A percentile compares a stretch with the other conserved stretches of the same genome.
These are phyloP conservation scores for Fomitopsis schrenkii DNA, from an alignment of 1,284 basidiomycete genomes.

Conservation along the genomic window DNA sequence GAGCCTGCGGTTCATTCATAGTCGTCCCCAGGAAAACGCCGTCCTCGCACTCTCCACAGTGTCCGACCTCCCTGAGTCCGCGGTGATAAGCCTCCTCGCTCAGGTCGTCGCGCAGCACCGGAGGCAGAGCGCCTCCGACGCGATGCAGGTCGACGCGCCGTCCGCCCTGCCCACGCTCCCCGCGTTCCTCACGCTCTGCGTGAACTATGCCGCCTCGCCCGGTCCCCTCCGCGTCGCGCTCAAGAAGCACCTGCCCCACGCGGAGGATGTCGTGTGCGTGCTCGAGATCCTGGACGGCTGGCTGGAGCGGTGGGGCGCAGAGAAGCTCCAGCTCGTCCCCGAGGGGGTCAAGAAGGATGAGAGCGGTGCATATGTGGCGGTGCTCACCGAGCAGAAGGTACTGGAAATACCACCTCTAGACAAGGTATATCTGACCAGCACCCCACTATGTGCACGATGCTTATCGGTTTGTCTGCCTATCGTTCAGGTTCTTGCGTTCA, in stretches of 20 bases:
- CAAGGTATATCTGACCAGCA: slow-evolving; percentile 36
- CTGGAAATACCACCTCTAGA: slow-evolving; percentile 30
- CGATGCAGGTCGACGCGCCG: slow-evolving; percentile 56
- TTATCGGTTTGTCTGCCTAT: background rate
- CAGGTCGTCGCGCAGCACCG: slow-evolving; percentile 35
- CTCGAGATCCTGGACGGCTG: slow-evolving; percentile 52
- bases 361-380: slow-evolving; percentile 16
- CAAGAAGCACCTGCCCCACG: slow-evolving; percentile 47
- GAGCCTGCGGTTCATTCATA: slow-evolving; percentile 3
- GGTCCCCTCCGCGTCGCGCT: slow-evolving; percentile 52
- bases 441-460: background rate
- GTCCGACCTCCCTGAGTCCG: slow-evolving; percentile 56
- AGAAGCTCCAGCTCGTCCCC: slow-evolving; percentile 38
- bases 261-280: slow-evolving; percentile 47
- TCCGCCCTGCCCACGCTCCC: slow-evolving; percentile 39
- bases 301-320: slow-evolving; percentile 41
- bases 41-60: slow-evolving; percentile 48
- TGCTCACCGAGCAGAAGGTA: background rate
- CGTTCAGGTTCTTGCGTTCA: slow-evolving; percentile 49
- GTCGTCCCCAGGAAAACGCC: slow-evolving; percentile 44
- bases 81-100: slow-evolving; percentile 50
- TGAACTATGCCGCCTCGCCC: slow-evolving; percentile 50
- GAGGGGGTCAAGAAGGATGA: slow-evolving; percentile 29
- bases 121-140: slow-evolving; percentile 24
- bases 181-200: slow-evolving; percentile 45